Base-by-base conservation (phyloP, 345 rosid species). In the Aquilaria yunnanensis region DNA sequence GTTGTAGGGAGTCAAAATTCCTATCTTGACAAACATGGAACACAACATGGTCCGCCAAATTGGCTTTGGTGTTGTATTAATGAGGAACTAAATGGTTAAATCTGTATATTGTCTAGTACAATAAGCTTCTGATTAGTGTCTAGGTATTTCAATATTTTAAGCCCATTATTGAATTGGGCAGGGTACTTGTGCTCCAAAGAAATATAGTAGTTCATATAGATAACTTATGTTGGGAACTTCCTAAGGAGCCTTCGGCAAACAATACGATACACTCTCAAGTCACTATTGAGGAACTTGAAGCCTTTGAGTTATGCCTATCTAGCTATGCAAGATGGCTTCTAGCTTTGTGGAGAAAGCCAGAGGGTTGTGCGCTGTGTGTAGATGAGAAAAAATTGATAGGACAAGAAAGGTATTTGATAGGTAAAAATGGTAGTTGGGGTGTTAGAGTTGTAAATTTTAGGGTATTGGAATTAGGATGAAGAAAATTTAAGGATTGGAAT, bases 11-110 rank as follows among this genome's bases (percentile, higher is more conserved):
- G 58, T 48, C 34, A 57, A 89, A 73, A 34, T 34, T 34, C 0
- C 12, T n/a, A 1, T 54, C 47, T 34, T 57, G 47, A 46, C 74
- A 75, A 0, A 77, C 64, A 32, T 78, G 67, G 7, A 92, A 63
- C 0, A 96, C 81, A 33, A 85, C 79, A 75, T 92, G 74, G 74
- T 92, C 95, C 2, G 87, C 92, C 59, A 89, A 33, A 68, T 89
- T 92, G 29, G 82, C 98, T 0, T 95, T 96, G 0, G 95, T 90
- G 58, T 92, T 89, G 47, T 89, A 96, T 56, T 96, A 45, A 80
- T 81, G 1, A 86, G 70, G 64, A 85, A 85, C 56, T 88, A 83
- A 62, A 65, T 75, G 4, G 85, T 67, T 2, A 85, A 41, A 70
- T 89, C 89, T 0, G 92, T 92, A 56, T 67, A 56, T 67, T 77